A percentile compares a stretch with the other conserved stretches of the same genome.
phyloP scores from a whole-genome alignment of 2,329 filamentous ascomycete species.

The Colletotrichum theobromicola region DNA sequence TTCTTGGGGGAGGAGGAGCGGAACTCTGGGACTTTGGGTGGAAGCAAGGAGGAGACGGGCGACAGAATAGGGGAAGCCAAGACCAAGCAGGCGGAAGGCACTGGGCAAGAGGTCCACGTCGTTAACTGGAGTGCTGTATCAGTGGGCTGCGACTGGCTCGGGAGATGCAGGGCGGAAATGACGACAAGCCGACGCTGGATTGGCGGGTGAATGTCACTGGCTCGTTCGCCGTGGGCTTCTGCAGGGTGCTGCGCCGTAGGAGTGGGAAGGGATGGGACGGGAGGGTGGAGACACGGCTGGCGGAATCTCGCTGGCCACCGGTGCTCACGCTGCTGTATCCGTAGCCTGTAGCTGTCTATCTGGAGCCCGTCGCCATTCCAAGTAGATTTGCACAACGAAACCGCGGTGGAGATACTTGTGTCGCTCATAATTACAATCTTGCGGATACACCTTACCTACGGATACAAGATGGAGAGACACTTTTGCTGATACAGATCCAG shows the following conservation, averaged over 20 bases:
- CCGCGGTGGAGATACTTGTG: background rate
- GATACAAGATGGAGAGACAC: background rate
- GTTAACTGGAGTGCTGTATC: background rate
- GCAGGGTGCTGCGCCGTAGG: background rate
- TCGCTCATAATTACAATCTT: slow-evolving; percentile 9
- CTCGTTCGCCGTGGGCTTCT: background rate
- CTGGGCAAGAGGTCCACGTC: background rate
- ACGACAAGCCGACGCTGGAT: background rate
- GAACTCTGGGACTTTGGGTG: slow-evolving; percentile 14
- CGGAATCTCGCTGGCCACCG: background rate
- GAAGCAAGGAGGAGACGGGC: background rate
- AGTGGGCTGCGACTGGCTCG: background rate
- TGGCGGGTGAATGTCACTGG: background rate
- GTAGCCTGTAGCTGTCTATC: background rate
- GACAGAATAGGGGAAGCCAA: slow-evolving; percentile 3
- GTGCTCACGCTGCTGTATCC: background rate
- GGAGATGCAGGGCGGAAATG: slow-evolving; percentile 4
- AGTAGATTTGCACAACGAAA: slow-evolving; percentile 4
- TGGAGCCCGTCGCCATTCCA: background rate
- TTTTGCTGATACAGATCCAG: background rate
- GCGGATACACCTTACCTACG: background rate
- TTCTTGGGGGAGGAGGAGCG: slow-evolving; percentile 14
- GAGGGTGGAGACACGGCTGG: background rate
- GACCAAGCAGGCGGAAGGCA: background rate
- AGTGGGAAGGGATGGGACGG: background rate